These are phyloP conservation scores for Mucor mucedo DNA, from an alignment of 371 early-diverging fungal species.

Conservation along the genomic window DNA sequence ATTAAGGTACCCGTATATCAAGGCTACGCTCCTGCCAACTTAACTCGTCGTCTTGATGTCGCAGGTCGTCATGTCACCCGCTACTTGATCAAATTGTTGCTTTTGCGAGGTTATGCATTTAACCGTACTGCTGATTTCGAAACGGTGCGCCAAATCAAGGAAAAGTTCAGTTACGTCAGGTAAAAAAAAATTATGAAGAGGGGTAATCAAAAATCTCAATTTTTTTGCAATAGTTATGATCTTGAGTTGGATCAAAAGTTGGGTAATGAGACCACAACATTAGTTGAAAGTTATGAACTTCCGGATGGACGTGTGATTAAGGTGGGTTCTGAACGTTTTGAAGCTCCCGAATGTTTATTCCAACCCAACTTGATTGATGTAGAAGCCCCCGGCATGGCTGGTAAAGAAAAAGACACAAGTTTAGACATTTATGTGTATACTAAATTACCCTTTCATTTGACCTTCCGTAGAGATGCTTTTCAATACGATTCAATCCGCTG, in stretches of 20 bases:
- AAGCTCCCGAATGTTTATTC: conserved; percentile 98
- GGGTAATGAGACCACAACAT: conserved; percentile 94
- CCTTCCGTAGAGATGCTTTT: conserved; percentile 80
- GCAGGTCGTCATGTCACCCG: conserved; percentile 97
- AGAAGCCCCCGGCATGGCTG: conserved; percentile 92
- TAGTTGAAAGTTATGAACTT: conserved; percentile 95
- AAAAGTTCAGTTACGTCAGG: conserved; percentile 97
- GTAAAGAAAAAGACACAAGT: conserved; percentile 44
- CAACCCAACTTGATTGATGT: conserved; percentile 96
- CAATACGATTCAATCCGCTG: conserved; percentile 89
- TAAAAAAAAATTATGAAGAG: conserved; percentile 32
- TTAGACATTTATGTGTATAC: background rate
- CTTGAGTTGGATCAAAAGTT: conserved; percentile 92
- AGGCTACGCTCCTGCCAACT: conserved; percentile 91
- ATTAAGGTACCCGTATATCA: conserved; percentile 88
- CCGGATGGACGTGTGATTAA: conserved; percentile 98
- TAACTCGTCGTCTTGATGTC: conserved; percentile 92
- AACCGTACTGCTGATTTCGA: conserved; percentile 98
- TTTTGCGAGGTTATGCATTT: conserved; percentile 94
- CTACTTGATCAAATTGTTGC: conserved; percentile 93
- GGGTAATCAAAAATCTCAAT: no score
- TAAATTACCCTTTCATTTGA: background rate
- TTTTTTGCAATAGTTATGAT: conserved; percentile 73
- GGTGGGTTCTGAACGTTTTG: conserved; percentile 96
- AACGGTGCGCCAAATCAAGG: conserved; percentile 96